Percentiles rank a stretch among this genome's conserved stretches.
phyloP scores from a whole-genome alignment of 2,329 filamentous ascomycete species.

The Botrytis galanthina region DNA sequence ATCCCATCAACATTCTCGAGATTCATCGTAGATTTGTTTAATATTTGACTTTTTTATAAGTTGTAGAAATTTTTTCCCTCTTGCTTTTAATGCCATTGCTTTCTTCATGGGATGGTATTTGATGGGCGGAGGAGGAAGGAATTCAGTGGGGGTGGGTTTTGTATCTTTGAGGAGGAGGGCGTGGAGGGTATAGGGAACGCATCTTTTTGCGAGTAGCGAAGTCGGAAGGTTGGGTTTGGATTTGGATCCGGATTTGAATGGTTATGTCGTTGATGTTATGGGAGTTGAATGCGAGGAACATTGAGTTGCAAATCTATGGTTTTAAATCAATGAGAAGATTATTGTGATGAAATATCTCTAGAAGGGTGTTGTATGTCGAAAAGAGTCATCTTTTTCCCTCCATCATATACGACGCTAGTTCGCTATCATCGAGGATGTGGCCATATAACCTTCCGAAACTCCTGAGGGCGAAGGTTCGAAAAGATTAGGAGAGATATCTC shows the following conservation, averaged over 20 bases:
- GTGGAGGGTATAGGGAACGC: neutral
- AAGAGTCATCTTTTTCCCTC: neutral
- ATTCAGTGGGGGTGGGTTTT: neutral
- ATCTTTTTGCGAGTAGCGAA: neutral
- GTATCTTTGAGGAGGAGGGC: neutral
- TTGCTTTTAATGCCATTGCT: neutral
- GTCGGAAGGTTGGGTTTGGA: neutral
- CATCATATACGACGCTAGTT: too few relatives aligned
- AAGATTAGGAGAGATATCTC: neutral
- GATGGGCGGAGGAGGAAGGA: too few relatives aligned
- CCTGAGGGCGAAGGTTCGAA: neutral
- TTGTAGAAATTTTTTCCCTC: neutral
- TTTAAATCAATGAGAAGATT: neutral
- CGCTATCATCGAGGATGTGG: accelerated
- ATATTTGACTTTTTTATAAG: neutral
- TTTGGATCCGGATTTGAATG: neutral
- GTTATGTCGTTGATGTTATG: neutral
- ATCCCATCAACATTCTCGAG: neutral
- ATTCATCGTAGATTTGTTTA: neutral
- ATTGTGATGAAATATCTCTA: neutral
- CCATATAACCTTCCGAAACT: neutral
- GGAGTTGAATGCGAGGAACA: neutral
- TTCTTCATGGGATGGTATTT: too few relatives aligned
- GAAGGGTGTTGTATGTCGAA: neutral
- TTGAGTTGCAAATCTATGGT: neutral